Conservation (phyloP, 2,329 filamentous ascomycete genomes). For the Nothopassalora personata region DNA sequence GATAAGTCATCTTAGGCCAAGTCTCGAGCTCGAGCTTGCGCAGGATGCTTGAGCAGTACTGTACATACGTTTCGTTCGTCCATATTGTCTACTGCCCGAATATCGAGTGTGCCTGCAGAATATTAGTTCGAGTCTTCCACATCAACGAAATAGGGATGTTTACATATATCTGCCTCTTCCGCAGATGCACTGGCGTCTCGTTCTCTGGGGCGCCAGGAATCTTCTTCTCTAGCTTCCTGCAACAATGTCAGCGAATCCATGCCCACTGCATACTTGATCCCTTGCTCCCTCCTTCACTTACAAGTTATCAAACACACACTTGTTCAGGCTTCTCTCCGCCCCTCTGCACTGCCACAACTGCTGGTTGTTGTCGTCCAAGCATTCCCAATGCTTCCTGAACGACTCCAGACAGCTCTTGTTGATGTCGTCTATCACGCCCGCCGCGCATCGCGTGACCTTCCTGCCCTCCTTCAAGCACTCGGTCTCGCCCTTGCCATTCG, state of each 20-base stretch:
- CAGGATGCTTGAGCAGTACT: not conserved
- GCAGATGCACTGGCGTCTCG: constrained; percentile 46
- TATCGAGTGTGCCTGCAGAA: constrained; percentile 7
- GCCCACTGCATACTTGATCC: not conserved
- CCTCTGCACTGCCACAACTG: constrained; percentile 93
- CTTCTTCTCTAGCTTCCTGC: constrained; percentile 47
- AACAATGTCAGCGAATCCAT: constrained; percentile 1
- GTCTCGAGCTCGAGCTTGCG: not conserved
- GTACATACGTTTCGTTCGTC: constrained; percentile 1
- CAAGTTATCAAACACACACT: constrained; percentile 94
- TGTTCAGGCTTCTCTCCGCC: constrained; percentile 83
- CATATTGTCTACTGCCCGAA: constrained; percentile 7
- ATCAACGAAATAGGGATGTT: not conserved
- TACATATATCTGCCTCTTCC: constrained; percentile 41
- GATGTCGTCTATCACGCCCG: constrained; percentile 93
- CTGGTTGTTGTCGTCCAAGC: constrained; percentile 95
- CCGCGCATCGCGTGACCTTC: constrained; percentile 92
- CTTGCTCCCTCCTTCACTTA: constrained; percentile 46
- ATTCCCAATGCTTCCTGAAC: constrained; percentile 92
- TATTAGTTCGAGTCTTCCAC: not conserved
- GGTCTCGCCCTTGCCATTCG: constrained; percentile 82
- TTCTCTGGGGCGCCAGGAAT: constrained; percentile 48
- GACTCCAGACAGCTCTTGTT: constrained; percentile 89
- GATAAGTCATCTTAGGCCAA: not conserved
- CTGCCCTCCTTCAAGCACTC: constrained; percentile 95